Base-by-base conservation (phyloP, 1,284 basidiomycete species). In the Trametes hirsuta region DNA sequence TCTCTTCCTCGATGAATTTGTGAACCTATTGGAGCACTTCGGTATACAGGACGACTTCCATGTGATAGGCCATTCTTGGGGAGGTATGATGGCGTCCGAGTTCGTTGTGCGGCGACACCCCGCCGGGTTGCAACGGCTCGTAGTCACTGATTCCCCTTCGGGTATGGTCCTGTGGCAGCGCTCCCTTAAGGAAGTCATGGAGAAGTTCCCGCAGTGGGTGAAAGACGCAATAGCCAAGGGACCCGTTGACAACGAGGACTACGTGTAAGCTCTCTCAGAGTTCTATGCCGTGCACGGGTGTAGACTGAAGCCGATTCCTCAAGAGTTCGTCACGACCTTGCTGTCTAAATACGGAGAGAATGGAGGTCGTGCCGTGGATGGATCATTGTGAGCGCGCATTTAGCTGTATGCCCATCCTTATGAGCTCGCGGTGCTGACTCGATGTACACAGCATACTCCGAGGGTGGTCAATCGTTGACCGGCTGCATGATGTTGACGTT, bases 401-500 rank as follows among this genome's bases (percentile, higher is more conserved):
- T 42, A 50, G 74, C 68, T 52, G 48, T 50, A 58, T 66, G 68
- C 42, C 72, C 14, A 70, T 69, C 18, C 72, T 72, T 40, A 80
- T 84, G 60, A 74, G 77, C 18, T 18, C 18, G 18, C 18, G 18
- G 18, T 8, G 84, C 82, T 0, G 80, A 81, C 0, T 79, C 79
- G 60, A 55, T 69, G n/a, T 4, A 36, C 80, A 18, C 78, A 58
- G 48, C 72, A 66, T 47, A 30, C 71, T 85, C 41, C 81, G 77
- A 62, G 72, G 72, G 1, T 76, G 72, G 72, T 52, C 66, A 1
- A 65, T 72, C 51, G 55, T 65, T 6, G 67, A 70, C 40, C 62
- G 68, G 15, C 54, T 74, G 10, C 63, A 69, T 48, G 39, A 55
- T 2, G 66, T 76, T 15, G 44, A 58, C 1, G 68, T 69, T 2